Evolutionary conservation across 208 protist genomes (phyloP), one percentile per base, ranked within the genome.

Genomic region (Trypanosomatidae sp.): DNA sequence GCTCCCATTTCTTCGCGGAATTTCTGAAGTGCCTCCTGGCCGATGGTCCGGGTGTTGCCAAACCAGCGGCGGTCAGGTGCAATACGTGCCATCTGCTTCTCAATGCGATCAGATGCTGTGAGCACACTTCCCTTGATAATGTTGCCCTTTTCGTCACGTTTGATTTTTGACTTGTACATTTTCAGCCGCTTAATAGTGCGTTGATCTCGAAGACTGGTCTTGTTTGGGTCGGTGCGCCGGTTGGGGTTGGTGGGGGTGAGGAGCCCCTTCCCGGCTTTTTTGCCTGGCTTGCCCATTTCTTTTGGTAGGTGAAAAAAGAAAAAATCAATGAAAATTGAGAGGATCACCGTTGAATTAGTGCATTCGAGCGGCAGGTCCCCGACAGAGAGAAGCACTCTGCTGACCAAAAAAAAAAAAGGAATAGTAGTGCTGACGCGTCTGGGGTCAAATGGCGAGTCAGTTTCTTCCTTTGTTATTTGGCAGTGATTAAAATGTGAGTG

Each of bases 51-150:
- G 1, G 98, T 99, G 70, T 99, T 99, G 55, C 97, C 98, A 75
- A 99, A 99, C 98, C 97, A 99, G 22, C 94, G 82, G 7, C 97
- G 74, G 83, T 99, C 96, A 10, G 98, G 98, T 25, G 93, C 91
- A 28, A 99, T 91, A 28, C 98, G 85, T 7, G 95, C 95, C 92
- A 98, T 96, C 66, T 94, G 84, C 41, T 91, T 80, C 50, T 95
- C 88, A 58, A 95, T 81, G 22, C 92, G 84, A 77, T 98, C 93
- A 7, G 88, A 94, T 9, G 87, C 90, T 62, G 90, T 91, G 39
- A 96, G 79, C 12, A 97, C 95, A 73, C 91, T 96, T 30, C 95
- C 95, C 56, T 94, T 92, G 55, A 97, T 77, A 70, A 98, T 98
- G 66, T 98, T 87, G 64, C 95, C 95, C 59, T 97, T 95, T 76